Percentiles rank a stretch among this genome's conserved stretches.
These are phyloP conservation scores for Puccinia hordei DNA, from an alignment of 1,284 basidiomycete species.

Conservation along the genomic window DNA sequence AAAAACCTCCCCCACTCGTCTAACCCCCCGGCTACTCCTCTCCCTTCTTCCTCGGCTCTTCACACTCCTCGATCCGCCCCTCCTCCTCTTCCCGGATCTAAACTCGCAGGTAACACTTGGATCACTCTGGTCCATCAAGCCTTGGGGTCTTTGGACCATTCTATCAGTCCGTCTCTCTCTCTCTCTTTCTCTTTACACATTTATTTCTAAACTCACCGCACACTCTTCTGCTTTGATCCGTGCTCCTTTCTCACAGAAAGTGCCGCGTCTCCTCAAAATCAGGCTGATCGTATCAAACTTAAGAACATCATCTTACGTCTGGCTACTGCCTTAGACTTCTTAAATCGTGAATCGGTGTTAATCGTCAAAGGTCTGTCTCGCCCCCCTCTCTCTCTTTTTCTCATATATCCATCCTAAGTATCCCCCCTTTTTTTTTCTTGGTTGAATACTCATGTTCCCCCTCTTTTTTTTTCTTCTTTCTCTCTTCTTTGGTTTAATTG, in stretches of 20 bases:
- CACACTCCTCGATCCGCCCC: background rate
- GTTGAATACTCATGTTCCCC: background rate
- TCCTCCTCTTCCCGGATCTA: background rate
- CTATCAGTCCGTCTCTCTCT: slow-evolving; percentile 13
- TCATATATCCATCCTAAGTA: no score
- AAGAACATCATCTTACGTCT: background rate
- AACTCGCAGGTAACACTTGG: background rate
- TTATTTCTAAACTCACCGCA: background rate
- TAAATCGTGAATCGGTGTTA: background rate
- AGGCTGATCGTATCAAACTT: slow-evolving; percentile 11
- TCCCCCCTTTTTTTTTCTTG: background rate
- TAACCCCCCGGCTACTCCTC: background rate
- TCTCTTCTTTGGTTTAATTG: background rate
- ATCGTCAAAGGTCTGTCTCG: slow-evolving; percentile 3
- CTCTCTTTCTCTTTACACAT: background rate
- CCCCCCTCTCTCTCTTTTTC: background rate
- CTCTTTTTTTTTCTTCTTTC: background rate
- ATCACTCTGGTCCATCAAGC: slow-evolving; percentile 19
- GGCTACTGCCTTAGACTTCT: background rate
- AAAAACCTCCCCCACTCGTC: background rate
- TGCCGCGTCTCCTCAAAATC: background rate
- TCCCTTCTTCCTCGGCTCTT: background rate
- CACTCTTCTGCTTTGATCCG: background rate
- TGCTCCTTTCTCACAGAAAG: background rate
- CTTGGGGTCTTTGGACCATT: background rate